Base-by-base conservation (phyloP, 2,329 filamentous ascomycete genomes). In the Lizonia empirigonia region DNA sequence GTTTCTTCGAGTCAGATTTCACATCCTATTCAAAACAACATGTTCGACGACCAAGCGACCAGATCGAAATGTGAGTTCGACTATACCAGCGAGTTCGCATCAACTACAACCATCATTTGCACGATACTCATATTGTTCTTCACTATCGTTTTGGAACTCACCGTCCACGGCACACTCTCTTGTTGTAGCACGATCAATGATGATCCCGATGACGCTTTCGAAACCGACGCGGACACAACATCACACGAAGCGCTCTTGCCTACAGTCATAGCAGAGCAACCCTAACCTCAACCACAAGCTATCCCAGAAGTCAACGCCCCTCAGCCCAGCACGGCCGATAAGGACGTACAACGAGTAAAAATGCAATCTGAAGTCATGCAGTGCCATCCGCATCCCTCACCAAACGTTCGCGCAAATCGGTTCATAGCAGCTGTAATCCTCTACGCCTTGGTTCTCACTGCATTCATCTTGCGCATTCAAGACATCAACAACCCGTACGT, bases 391-490 rank as follows among this genome's bases (percentile, higher is more conserved):
- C 30, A 47, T 2, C 39, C 50, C 5, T 33, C 48, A 1, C 48
- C 52, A 2, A 34, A 26, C 16, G 8, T 50, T 19, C 58, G 58
- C 33, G 58, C 58, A 33, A 54, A 48, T 23, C 53, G 56, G 19
- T 30, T 60, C 27, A 47, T 53, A 10, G 6, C 27, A n/a, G 52
- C 58, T 4, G 35, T 54, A 5, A 37, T 63, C 18, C n/a, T 53
- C 15, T 55, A 56, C 18, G 19, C 49, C 9, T 41, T 48, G 2
- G 6, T 54, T 7, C 18, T 38, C 7, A 34, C 51, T 24, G 35
- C 45, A 13, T 62, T 64, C 53, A 40, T 19, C 8, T 29, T 50
- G 27, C 59, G 56, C 24, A 56, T 64, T 10, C 23, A 46, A 20
- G 42, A 44, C 19, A 20, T 50, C 42, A 33, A 39, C 12, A 19